Conservation (phyloP, 225 moss, liverwort and hornwort genomes). For the Polytrichum commune region DNA sequence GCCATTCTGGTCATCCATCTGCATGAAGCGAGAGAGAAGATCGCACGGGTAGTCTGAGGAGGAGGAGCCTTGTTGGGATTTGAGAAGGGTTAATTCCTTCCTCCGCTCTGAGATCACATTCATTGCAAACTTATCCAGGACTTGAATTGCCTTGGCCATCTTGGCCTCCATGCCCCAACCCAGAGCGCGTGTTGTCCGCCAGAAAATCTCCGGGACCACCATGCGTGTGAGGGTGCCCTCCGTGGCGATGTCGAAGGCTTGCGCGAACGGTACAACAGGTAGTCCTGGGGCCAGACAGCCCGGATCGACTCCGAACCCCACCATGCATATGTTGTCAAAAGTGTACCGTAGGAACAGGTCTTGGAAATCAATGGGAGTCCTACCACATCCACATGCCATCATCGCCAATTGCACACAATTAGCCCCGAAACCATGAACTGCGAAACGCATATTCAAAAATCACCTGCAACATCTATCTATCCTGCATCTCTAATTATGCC, state of each 20-base stretch:
- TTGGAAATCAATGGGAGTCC: constrained; percentile 52
- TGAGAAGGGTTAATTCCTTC: constrained; percentile 31
- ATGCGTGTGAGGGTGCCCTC: constrained; percentile 41
- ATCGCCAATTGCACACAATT: neutral
- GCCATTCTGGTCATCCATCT: constrained; percentile 25
- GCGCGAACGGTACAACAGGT: constrained; percentile 48
- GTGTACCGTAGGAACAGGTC: constrained; percentile 63
- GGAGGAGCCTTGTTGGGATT: constrained; percentile 6
- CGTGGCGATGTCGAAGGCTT: constrained; percentile 60
- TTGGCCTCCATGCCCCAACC: constrained; percentile 47
- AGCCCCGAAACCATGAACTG: too few species aligned
- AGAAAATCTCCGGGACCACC: constrained; percentile 39
- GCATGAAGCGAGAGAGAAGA: constrained; percentile 77
- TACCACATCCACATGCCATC: constrained; percentile 5
- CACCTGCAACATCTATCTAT: too few species aligned
- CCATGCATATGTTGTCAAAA: constrained; percentile 70
- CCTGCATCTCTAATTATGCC: too few species aligned
- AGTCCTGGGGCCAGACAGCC: constrained; percentile 56
- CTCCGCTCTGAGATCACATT: constrained; percentile 55
- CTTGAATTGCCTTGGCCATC: constrained; percentile 39
- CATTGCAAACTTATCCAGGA: constrained; percentile 50
- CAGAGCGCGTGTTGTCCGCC: constrained; percentile 35
- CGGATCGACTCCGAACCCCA: constrained; percentile 70
- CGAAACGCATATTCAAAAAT: too few species aligned
- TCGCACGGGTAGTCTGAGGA: constrained; percentile 40